Conservation (phyloP, 2,329 filamentous ascomycete species). For the Huntiella decipiens region DNA sequence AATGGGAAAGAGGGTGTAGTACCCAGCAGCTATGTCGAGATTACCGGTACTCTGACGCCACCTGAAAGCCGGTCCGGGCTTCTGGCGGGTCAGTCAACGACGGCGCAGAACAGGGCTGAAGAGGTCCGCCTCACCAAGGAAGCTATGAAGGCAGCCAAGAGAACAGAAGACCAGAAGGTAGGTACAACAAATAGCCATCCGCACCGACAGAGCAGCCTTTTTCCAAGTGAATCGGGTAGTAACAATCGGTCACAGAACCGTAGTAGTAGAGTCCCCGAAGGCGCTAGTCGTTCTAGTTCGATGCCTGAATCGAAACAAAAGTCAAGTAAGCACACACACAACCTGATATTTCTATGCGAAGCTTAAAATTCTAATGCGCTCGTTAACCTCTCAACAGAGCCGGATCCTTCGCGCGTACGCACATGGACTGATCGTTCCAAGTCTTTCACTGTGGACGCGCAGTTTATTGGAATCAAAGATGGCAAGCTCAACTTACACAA, state of each 20-base stretch:
- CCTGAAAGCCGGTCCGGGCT: conserved; percentile 31
- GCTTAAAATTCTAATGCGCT: not conserved
- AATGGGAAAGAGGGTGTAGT: conserved; percentile 93
- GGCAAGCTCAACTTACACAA: conserved; percentile 97
- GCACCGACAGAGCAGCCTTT: conserved; percentile 61
- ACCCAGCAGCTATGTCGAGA: conserved; percentile 86
- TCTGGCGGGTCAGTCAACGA: conserved; percentile 37
- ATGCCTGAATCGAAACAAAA: conserved; percentile 32
- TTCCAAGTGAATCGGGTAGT: conserved; percentile 46
- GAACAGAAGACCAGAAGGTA: conserved; percentile 38
- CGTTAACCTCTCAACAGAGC: conserved; percentile 34
- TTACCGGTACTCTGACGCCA: conserved; percentile 47
- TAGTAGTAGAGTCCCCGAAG: conserved; percentile 28
- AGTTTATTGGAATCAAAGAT: conserved; percentile 86
- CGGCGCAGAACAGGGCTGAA: conserved; percentile 61
- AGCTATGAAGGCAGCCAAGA: conserved; percentile 38
- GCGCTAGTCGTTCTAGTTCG: conserved; percentile 20
- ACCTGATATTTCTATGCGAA: not conserved
- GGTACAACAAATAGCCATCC: conserved; percentile 58
- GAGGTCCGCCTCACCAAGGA: conserved; percentile 72
- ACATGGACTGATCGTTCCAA: conserved; percentile 92
- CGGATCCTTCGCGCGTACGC: conserved; percentile 63
- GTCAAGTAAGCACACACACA: conserved; percentile 44
- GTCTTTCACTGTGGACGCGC: conserved; percentile 91
- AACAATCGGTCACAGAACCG: conserved; percentile 47